These are phyloP conservation scores for Metschnikowia colocasiae DNA, from an alignment of 805 yeast genomes.

Conservation along the genomic window DNA sequence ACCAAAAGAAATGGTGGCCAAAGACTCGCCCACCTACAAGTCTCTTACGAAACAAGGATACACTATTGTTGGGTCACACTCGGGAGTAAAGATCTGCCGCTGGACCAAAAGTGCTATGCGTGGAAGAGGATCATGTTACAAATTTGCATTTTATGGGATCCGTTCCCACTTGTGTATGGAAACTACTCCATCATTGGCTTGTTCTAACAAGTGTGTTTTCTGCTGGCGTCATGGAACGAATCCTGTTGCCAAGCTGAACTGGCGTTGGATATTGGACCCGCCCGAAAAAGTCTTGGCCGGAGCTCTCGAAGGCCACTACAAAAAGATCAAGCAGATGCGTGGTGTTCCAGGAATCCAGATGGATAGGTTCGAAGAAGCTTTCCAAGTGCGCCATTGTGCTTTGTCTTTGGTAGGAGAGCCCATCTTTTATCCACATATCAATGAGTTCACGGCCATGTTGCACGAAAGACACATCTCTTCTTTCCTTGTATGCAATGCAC, in stretches of 20 bases:
- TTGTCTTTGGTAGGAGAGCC: conserved; percentile 93
- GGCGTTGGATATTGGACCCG: conserved; percentile 95
- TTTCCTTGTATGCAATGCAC: conserved; percentile 91
- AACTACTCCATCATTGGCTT: conserved; percentile 88
- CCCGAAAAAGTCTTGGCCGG: conserved; percentile 83
- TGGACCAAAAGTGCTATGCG: conserved; percentile 95
- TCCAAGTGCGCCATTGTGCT: conserved; percentile 87
- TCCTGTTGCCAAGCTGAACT: conserved; percentile 85
- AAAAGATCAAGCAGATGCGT: conserved; percentile 88
- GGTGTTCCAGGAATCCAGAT: conserved; percentile 94
- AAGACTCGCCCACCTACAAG: conserved; percentile 82
- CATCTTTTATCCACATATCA: conserved; percentile 87
- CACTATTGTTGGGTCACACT: conserved; percentile 88
- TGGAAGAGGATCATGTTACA: conserved; percentile 93
- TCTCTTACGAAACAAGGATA: conserved; percentile 91
- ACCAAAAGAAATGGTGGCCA: conserved; percentile 81
- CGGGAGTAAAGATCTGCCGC: conserved; percentile 92
- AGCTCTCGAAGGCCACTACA: conserved; percentile 84
- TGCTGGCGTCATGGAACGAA: conserved; percentile 98
- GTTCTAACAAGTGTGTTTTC: conserved; percentile 92
- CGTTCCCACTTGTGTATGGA: conserved; percentile 93
- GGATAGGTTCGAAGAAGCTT: conserved; percentile 87
- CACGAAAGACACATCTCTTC: conserved; percentile 80
- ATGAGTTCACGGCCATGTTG: conserved; percentile 74
- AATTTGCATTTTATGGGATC: conserved; percentile 88